Evolutionary conservation across 169 alveolate genomes (phyloP), one percentile per base, ranked within the genome.

Genomic region (Blepharisma undulans): DNA sequence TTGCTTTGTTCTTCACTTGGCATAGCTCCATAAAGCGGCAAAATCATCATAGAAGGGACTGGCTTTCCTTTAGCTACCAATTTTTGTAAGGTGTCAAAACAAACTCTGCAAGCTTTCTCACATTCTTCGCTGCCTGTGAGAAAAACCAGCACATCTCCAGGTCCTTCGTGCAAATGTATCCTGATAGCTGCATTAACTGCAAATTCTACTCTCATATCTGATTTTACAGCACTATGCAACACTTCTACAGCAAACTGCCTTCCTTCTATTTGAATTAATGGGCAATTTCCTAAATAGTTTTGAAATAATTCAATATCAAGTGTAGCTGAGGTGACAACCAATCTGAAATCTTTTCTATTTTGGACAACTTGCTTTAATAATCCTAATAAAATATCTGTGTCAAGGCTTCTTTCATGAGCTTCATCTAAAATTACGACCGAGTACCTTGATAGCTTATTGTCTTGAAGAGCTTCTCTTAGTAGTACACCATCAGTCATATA

Each of bases 91-190:
- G 92, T 93, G 48, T 96, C 96, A 90, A 90, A 90, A 66, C 97
- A 93, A 74, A 92, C 80, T 86, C 91, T 94, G 34, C 94, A 90
- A 8, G 97, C 98, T 72, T 78, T 74, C 90, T 96, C 98, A 76
- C 97, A 96, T 30, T 96, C 98, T 88, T 97, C 98, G 91, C 94
- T 94, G 25, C 98, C 98, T 10, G 98, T 96, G 61, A 97, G 86
- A 88, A 97, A 97, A 1, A 93, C 96, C 34, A 97, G 90, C 7
- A 97, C 95, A 94, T 97, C 98, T 18, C 98, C 98, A 14, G 96
- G 95, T 29, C 96, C 97, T 91, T 97, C 98, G 87, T 95, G 92
- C 6, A 95, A 71, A 90, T 96, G 98, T 22, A 97, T 95, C 85
- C 97, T 95, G 12, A 97, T 92, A 0, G 97, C 97, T 21, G 97